Base-by-base conservation (phyloP, 1,284 basidiomycete genomes). In the Austroboletus rostrupii region DNA sequence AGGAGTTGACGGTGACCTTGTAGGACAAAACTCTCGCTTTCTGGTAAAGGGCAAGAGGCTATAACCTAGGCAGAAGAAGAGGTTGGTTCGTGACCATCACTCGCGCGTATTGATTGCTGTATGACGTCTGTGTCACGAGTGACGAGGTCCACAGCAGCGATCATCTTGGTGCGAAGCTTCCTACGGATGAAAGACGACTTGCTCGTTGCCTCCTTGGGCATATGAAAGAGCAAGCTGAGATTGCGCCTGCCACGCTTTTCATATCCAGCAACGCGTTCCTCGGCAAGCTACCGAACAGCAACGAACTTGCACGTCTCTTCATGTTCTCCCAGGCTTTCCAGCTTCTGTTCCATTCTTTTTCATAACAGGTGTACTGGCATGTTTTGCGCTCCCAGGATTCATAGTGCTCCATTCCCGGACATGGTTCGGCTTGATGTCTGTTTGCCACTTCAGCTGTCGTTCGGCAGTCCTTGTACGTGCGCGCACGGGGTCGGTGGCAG, bases 171-270 rank as follows among this genome's bases (percentile, higher is more conserved):
- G 2, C 62, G 56, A 13, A 67, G 47, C 11, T 54, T 47, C 20
- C 54, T 47, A 12, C 64, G 65, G 16, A 68, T 14, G 9, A 67
- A 62, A 2, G 38, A 53, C 3, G 53, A 57, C 37, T 64, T 69
- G 46, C 57, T 60, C 5, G 64, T 69, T 0, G 44, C 42, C 50
- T 68, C 66, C 41, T 68, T 69, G 9, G 56, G 47, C 2, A 48
- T 62, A 44, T 61, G 53, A 33, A 29, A 29, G 28, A 29, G 28
- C 28, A 29, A 12, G 12, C 28, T 7, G 28, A 29, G 2, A 11
- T 11, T 29, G 28, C 11, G 28, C 28, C 28, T 29, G 28, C 28
- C 28, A 12, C 10, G 11, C 28, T 29, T 29, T 29, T 11, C 28
- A 11, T 35, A 55, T 33, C 16, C 47, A 9, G n/a, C 4, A 31